Conservation (phyloP, 805 yeast genomes). For the Candida ipomoeae region DNA sequence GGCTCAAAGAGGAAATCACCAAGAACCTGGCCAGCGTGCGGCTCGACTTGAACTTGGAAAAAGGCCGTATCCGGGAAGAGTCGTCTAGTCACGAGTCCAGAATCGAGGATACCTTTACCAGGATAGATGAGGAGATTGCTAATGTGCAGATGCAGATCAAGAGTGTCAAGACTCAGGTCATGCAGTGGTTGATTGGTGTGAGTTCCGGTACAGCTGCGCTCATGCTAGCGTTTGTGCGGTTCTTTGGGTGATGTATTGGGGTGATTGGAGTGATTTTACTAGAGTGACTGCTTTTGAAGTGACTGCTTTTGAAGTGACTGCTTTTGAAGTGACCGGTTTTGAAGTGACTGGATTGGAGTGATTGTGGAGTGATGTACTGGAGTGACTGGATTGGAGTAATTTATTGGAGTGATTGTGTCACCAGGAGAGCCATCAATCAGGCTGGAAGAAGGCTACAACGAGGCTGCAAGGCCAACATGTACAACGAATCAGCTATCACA, state of each 20-base stretch:
- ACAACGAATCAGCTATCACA: too few relatives aligned
- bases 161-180: conserved; percentile 90
- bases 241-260: conserved; percentile 47
- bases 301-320: too few relatives aligned
- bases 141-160: conserved; percentile 95
- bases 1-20: conserved; percentile 85
- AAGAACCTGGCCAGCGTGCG: conserved; percentile 87
- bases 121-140: conserved; percentile 92
- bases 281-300: too few relatives aligned
- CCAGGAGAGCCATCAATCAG: too few relatives aligned
- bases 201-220: conserved; percentile 97
- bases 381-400: too few relatives aligned
- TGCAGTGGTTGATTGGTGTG: conserved; percentile 98
- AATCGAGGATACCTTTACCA: conserved; percentile 89
- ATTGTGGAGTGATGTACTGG: too few relatives aligned
- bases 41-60: conserved; percentile 85
- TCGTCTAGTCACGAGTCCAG: conserved; percentile 88
- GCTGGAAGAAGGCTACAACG: too few relatives aligned
- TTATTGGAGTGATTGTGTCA: too few relatives aligned
- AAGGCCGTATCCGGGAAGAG: conserved; percentile 93
- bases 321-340: too few relatives aligned
- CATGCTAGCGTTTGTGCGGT: conserved; percentile 84
- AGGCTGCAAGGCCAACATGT: too few relatives aligned
- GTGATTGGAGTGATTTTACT: background rate
- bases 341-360: background rate